Evolutionary conservation across 2,329 filamentous ascomycete species (phyloP).

Genomic region (Calcarisporium arbuscula): DNA sequence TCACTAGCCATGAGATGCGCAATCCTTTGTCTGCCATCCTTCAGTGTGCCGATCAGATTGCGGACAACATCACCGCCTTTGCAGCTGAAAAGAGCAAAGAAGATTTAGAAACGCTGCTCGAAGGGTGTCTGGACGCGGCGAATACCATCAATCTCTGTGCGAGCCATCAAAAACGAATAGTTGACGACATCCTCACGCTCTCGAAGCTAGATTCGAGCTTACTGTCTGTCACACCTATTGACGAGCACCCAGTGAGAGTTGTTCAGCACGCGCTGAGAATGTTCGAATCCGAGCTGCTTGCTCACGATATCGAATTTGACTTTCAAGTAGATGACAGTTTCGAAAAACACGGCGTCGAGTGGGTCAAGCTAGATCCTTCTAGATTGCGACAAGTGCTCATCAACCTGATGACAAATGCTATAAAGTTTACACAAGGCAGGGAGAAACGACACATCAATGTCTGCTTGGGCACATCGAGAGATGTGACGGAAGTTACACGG

Average conservation of each 20-base stretch:
- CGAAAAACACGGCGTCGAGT: slow-evolving; percentile 56
- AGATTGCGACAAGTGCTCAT: slow-evolving; percentile 69
- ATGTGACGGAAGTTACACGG: slow-evolving; percentile 35
- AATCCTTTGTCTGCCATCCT: slow-evolving; percentile 70
- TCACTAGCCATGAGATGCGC: slow-evolving; percentile 69
- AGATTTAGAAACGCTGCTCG: slow-evolving; percentile 42
- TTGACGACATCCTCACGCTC: slow-evolving; percentile 60
- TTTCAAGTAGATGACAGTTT: slow-evolving; percentile 65
- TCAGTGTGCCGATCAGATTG: slow-evolving; percentile 71
- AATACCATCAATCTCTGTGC: slow-evolving; percentile 76
- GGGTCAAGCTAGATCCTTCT: slow-evolving; percentile 70
- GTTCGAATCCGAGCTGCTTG: slow-evolving; percentile 69
- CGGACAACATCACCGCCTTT: slow-evolving; percentile 40
- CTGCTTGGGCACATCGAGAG: slow-evolving; percentile 55
- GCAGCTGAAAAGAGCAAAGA: slow-evolving; percentile 29
- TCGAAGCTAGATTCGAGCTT: slow-evolving; percentile 67
- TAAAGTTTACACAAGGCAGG: slow-evolving; percentile 59
- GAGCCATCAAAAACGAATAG: slow-evolving; percentile 69
- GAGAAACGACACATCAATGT: slow-evolving; percentile 55
- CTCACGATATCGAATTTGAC: slow-evolving; percentile 64
- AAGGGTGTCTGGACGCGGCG: slow-evolving; percentile 63
- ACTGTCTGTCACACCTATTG: slow-evolving; percentile 62
- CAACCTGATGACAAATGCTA: slow-evolving; percentile 65
- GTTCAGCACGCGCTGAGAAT: slow-evolving; percentile 68
- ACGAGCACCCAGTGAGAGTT: slow-evolving; percentile 61